Base-by-base conservation (phyloP, 2,329 filamentous ascomycete species). In the Lachnellula suecica region DNA sequence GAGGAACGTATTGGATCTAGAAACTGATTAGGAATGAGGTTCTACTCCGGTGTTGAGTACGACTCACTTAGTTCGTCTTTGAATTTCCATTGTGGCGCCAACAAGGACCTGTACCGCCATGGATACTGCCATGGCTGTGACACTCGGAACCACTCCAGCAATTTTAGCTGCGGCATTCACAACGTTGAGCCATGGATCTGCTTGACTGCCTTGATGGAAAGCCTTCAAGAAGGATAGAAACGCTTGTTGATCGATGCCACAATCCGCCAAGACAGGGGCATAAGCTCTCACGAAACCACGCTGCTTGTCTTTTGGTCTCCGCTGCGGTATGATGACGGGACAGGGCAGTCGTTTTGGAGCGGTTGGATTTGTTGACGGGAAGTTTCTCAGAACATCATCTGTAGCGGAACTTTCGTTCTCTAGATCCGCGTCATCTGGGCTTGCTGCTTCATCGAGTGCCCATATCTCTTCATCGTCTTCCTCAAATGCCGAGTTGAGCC, bases 201-300 rank as follows among this genome's bases (percentile, higher is more conserved):
- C 71, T 53, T 70, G 65, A 2, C 71, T 68, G 0, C 73, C 70
- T 42, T 72, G 70, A 51, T 79, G 70, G 55, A 79, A 71, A 23
- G 67, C 70, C 31, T 76, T 68, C n/a, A 81, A 57, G 51, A 80
- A 81, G 27, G 69, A 66, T 9, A 79, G 59, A 57, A 79, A 81
- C 0, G 70, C 70, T 1, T 66, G 63, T 60, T 80, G 71, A 45
- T 75, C 70, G 54, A 82, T 77, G 7, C 73, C 76, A 6, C 64
- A 64, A 4, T 71, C 57, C 15, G 64, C 67, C 0, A 82, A 68
- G 0, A 74, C 63, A 0, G 78, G 78, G 0, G 78, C 70, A 57
- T 82, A 81, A 1, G 75, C 78, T n/a, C 73, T 71, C 3, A 81
- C 67, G 56, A 82, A 81, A 0, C 79, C 79, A 11, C 79, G 70